Percentiles rank a stretch among this genome's conserved stretches.
Conservation (phyloP, 495 filamentous ascomycete species). For the Aspergillus leporis region DNA sequence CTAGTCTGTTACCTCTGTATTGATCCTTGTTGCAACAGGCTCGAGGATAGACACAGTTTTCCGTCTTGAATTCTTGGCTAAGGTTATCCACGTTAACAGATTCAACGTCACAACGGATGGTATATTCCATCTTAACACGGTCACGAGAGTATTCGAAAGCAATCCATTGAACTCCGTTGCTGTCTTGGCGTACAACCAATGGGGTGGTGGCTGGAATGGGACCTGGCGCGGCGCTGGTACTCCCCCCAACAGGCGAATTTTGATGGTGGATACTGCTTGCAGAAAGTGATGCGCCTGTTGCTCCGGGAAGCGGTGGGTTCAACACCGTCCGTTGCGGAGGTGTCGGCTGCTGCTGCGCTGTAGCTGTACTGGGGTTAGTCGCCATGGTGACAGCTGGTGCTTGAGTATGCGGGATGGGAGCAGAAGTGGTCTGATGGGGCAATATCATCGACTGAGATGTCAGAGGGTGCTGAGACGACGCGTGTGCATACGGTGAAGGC, state of each 20-base stretch:
- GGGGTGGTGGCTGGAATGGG: constrained; percentile 98
- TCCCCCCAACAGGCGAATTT: constrained; percentile 46
- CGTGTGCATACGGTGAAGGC: constrained; percentile 76
- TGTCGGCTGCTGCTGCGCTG: constrained; percentile 47
- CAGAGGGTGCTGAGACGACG: constrained; percentile 63
- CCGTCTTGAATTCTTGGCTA: constrained; percentile 85
- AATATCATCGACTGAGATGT: constrained; percentile 64
- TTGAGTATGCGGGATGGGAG: constrained; percentile 55
- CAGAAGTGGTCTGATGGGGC: constrained; percentile 64
- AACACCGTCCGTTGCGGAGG: constrained; percentile 41
- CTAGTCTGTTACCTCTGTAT: constrained; percentile 90
- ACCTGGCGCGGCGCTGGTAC: constrained; percentile 93
- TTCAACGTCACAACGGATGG: constrained; percentile 96
- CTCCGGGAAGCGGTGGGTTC: constrained; percentile 43
- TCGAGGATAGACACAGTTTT: constrained; percentile 96
- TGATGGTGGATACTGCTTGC: constrained; percentile 50
- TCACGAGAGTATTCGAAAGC: constrained; percentile 98
- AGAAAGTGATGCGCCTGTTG: constrained; percentile 55
- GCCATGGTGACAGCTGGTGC: constrained; percentile 38
- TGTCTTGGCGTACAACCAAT: constrained; percentile 89
- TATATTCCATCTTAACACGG: constrained; percentile 99
- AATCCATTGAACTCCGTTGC: constrained; percentile 98
- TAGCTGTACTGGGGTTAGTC: constrained; percentile 34
- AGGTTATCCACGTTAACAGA: constrained; percentile 90
- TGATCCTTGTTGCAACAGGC: constrained; percentile 95